Percentiles rank a stretch among this genome's conserved stretches.
Evolutionary conservation across 805 yeast genomes (phyloP).

Genomic region (Candida boleticola): DNA sequence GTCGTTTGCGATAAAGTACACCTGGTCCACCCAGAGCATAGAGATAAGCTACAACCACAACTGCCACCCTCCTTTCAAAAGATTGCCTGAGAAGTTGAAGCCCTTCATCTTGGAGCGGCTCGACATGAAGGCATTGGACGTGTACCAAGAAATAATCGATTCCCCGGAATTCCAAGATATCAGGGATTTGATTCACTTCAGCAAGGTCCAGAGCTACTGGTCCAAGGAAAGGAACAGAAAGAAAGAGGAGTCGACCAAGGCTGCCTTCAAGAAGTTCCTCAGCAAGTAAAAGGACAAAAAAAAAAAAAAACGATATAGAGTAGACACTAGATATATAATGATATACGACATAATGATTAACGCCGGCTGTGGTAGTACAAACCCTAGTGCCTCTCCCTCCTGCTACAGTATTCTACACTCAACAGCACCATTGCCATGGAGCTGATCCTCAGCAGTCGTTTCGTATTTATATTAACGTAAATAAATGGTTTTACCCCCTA

Average conservation of each 20-base stretch:
- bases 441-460: not conserved
- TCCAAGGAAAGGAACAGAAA: constrained; percentile 15
- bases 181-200: constrained; percentile 13
- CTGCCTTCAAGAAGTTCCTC: constrained; percentile 17
- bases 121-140: constrained; percentile 15
- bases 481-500: constrained; percentile 1
- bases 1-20: constrained; percentile 13
- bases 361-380: too few species aligned
- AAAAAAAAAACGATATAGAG: not conserved
- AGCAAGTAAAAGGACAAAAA: not conserved
- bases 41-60: constrained; percentile 14
- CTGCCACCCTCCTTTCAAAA: constrained; percentile 14
- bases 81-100: constrained; percentile 16
- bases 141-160: constrained; percentile 14
- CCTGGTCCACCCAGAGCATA: constrained; percentile 13
- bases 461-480: constrained; percentile 6
- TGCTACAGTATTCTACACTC: too few species aligned
- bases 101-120: constrained; percentile 15
- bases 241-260: constrained; percentile 16
- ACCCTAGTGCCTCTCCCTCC: too few species aligned
- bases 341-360: too few species aligned
- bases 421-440: too few species aligned
- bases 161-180: constrained; percentile 11
- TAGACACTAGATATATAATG: too few species aligned
- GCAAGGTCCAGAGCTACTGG: constrained; percentile 19